Evolutionary conservation across 495 filamentous ascomycete species (phyloP).

Genomic region (Cetradonia linearis): DNA sequence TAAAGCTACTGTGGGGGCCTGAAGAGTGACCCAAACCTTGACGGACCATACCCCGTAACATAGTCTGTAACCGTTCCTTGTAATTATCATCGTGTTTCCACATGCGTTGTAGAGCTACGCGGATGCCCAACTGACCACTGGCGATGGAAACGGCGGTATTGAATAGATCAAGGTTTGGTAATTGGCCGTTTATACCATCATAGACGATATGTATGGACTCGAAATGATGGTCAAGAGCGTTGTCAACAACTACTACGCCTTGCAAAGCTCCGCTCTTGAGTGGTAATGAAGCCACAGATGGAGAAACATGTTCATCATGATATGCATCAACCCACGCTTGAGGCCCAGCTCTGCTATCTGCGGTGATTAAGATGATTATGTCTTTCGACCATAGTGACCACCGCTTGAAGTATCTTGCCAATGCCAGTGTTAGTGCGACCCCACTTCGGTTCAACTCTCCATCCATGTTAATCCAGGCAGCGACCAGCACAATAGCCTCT

Average conservation of each 20-base stretch:
- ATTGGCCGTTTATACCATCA: constrained; percentile 90
- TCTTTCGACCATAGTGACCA: constrained; percentile 99
- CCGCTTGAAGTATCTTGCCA: constrained; percentile 91
- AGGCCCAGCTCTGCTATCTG: constrained; percentile 79
- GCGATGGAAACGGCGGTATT: constrained; percentile 88
- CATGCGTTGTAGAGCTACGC: constrained; percentile 73
- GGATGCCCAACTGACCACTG: constrained; percentile 85
- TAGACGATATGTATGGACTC: constrained; percentile 83
- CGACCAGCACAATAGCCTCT: constrained; percentile 87
- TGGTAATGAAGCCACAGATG: constrained; percentile 62
- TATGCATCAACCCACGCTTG: constrained; percentile 98
- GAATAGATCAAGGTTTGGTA: constrained; percentile 91
- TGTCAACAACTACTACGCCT: constrained; percentile 88
- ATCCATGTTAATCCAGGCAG: constrained; percentile 77
- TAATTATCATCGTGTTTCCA: constrained; percentile 76
- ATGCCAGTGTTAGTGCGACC: constrained; percentile 69
- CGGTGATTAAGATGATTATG: constrained; percentile 82
- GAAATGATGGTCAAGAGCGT: constrained; percentile 72
- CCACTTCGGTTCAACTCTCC: constrained; percentile 75
- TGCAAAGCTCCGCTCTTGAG: constrained; percentile 89
- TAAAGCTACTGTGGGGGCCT: constrained; percentile 87
- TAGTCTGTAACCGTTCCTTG: constrained; percentile 70
- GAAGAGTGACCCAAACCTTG: constrained; percentile 85
- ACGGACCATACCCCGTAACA: constrained; percentile 86
- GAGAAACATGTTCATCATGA: constrained; percentile 68